Evolutionary conservation across 352 stramenopile species (phyloP), one percentile per base, ranked within the genome.

Genomic region (Elongisporangium prolatum): DNA sequence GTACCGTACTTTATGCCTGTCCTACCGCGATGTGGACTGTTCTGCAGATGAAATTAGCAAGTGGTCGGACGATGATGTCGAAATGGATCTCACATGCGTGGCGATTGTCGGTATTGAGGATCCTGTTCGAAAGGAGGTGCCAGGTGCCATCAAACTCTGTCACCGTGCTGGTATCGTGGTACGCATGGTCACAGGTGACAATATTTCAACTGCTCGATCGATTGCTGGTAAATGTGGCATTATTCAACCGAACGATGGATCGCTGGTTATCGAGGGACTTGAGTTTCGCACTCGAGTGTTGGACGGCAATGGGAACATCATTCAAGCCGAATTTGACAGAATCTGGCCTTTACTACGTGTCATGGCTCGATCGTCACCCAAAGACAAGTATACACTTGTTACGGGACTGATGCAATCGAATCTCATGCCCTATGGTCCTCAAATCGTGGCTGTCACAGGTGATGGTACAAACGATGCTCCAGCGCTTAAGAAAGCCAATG

Each of bases 131-230:
- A 76, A 75, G 6, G 95, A 98, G 61, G 97, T 99, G 17, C 88
- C 93, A 5, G 82, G 92, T 18, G 83, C 97, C 8, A 98, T 99
- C 24, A 62, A 74, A 48, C 82, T 80, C 14, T 99, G 97, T 74
- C 85, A 98, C 65, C 75, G 77, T 7, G 96, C 97, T 5, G 97
- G 97, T 47, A 99, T 99, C 66, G 81, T 96, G 38, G 97, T 99
- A 44, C 92, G 96, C 48, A 99, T 99, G 96, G 91, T 99, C 47
- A 99, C 97, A 17, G 97, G 97, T 25, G 97, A 99, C 77, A 98
- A 99, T 61, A 93, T 99, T 59, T 84, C 93, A 10, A 99, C 97
- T 17, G 84, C 84, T 10, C 75, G 80, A 5, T 88, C 76, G 16
- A 91, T 93, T 40, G 84, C 84, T 17, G 69, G 71, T 40, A 90